These are phyloP conservation scores for Tulasnella sp. DNA, from an alignment of 768 basidiomycete genomes.

Conservation along the genomic window DNA sequence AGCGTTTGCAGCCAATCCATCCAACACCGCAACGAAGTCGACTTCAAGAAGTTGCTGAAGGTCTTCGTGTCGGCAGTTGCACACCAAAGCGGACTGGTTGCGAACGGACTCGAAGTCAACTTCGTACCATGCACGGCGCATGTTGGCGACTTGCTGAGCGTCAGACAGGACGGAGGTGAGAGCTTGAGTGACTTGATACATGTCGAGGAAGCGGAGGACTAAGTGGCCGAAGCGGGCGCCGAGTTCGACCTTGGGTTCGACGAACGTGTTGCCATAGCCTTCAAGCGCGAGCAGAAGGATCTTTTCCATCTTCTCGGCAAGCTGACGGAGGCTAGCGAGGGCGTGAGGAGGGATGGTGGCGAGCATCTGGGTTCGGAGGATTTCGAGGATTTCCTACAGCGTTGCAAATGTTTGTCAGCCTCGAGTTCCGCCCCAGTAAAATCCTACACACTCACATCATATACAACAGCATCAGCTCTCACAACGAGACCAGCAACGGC, in stretches of 20 bases:
- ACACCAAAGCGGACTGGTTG: slow-evolving; percentile 90
- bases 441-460: slow-evolving; percentile 67
- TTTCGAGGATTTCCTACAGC: slow-evolving; percentile 80
- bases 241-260: slow-evolving; percentile 88
- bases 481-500: slow-evolving; percentile 87
- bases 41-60: slow-evolving; percentile 82
- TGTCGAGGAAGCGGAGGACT: slow-evolving; percentile 87
- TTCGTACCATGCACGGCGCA: slow-evolving; percentile 86
- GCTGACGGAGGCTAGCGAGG: slow-evolving; percentile 70
- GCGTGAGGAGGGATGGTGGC: slow-evolving; percentile 71
- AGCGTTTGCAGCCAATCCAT: slow-evolving; percentile 50
- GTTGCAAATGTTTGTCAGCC: not conserved
- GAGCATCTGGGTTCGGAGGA: slow-evolving; percentile 81
- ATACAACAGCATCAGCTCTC: slow-evolving; percentile 86
- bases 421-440: not conserved
- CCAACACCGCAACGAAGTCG: slow-evolving; percentile 78
- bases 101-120: slow-evolving; percentile 90
- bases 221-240: slow-evolving; percentile 90
- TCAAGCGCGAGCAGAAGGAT: slow-evolving; percentile 80
- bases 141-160: slow-evolving; percentile 80
- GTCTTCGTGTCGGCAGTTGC: slow-evolving; percentile 91
- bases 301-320: slow-evolving; percentile 92
- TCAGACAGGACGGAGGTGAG: slow-evolving; percentile 86
- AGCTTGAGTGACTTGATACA: slow-evolving; percentile 90
- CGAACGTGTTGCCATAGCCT: slow-evolving; percentile 83